A percentile compares a stretch with the other conserved stretches of the same genome.
Evolutionary conservation across 169 alveolate genomes (phyloP).

Genomic region (Eimeria sp.): DNA sequence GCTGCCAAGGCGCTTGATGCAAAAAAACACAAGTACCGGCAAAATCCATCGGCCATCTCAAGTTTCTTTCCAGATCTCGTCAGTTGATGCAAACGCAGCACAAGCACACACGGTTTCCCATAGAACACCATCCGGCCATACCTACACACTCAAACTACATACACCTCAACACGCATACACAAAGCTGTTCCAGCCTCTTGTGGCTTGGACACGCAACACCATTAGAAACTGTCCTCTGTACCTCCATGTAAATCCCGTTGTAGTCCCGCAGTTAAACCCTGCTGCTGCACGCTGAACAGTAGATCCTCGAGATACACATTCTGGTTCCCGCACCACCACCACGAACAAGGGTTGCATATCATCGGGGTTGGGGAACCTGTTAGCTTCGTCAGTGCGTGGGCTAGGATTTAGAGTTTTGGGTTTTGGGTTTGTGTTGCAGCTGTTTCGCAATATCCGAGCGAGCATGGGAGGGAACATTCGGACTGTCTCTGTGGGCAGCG

Average conservation of each 20-base stretch:
- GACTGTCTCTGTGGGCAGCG: slow-evolving; percentile 71
- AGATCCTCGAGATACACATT: background rate
- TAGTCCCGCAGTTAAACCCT: no score
- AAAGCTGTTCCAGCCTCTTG: no score
- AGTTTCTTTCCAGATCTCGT: slow-evolving; percentile 56
- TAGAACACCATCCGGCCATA: no score
- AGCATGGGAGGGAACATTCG: slow-evolving; percentile 59
- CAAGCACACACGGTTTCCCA: no score
- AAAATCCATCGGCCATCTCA: slow-evolving; percentile 22
- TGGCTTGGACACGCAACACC: no score
- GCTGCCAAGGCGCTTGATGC: slow-evolving; percentile 41
- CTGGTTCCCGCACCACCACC: background rate
- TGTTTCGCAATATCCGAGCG: slow-evolving; percentile 61
- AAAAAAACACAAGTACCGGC: background rate
- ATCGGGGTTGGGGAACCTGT: no score
- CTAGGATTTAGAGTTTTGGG: background rate
- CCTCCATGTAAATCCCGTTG: no score
- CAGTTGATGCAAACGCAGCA: background rate
- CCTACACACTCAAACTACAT: no score
- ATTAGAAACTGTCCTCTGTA: no score
- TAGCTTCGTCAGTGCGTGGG: background rate
- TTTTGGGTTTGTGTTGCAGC: slow-evolving; percentile 18
- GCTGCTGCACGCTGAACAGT: no score
- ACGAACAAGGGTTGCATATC: no score
- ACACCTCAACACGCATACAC: background rate